Evolutionary conservation across 129 eudicot species (phyloP).

Genomic region (Lactuca saligna): DNA sequence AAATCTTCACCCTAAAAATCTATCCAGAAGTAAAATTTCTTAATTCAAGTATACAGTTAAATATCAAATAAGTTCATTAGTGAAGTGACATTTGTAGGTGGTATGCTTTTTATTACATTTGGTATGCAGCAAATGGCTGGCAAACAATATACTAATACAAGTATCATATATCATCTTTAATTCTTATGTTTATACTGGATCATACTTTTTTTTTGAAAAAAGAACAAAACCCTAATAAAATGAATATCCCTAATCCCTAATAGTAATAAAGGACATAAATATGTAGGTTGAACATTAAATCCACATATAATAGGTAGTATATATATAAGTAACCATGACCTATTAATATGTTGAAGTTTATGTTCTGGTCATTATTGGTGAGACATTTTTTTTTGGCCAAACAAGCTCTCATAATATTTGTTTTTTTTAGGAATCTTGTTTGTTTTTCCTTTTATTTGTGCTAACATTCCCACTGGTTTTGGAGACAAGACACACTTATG

Average conservation of each 20-base stretch:
- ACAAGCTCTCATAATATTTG: too few relatives aligned
- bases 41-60: conserved; percentile 1
- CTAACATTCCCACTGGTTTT: too few relatives aligned
- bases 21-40: conserved; percentile 13
- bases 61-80: background rate
- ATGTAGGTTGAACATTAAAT: background rate
- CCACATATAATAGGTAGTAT: background rate
- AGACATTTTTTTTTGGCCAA: too few relatives aligned
- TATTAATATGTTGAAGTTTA: too few relatives aligned
- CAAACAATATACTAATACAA: background rate
- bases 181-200: background rate
- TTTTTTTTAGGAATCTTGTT: too few relatives aligned
- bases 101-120: background rate
- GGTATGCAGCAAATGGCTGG: background rate
- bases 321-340: background rate
- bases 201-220: background rate
- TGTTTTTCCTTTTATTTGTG: too few relatives aligned
- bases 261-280: too few relatives aligned
- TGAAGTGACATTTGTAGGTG: background rate
- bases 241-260: background rate
- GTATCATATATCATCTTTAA: background rate
- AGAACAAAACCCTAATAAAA: background rate
- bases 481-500: too few relatives aligned
- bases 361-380: too few relatives aligned
- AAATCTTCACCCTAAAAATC: conserved; percentile 50